Evolutionary conservation across 495 filamentous ascomycete species (phyloP), one percentile per base, ranked within the genome.

Genomic region (Penicillium bovifimosum): DNA sequence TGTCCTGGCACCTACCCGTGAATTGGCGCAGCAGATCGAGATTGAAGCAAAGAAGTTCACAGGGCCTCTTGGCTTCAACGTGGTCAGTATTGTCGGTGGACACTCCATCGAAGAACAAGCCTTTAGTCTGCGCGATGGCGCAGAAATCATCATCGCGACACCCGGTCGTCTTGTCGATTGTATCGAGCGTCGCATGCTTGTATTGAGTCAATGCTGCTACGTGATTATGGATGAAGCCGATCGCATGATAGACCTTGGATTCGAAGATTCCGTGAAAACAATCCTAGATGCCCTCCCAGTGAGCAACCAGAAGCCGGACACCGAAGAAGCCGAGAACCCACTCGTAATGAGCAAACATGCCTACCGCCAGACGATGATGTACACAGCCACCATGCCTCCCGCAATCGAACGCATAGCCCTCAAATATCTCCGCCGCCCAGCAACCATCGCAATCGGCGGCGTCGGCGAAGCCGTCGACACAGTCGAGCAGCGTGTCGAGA

Each of bases 291-390:
- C 95, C n/a, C 81, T 99, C 2, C 93, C 93, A 3, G 91, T 96
- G 31, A 73, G 82, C 18, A 97, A 97, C 72, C 88, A 96, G 71
- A 98, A 98, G 71, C 93, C 93, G 0, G 93, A 98, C 62, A 88
- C 84, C 0, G 93, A 97, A 32, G 92, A 91, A 56, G 93, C 95
- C 27, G 93, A 98, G 68, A 80, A 97, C 66, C 78, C 91, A 0
- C 71, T 79, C 41, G 81, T 85, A 5, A 97, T 97, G 95, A 86
- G 80, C 51, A 83, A 83, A 36, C 88, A 90, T 51, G 81, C 88
- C 13, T 99, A 97, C 71, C 75, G 93, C 47, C 95, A 99, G 69
- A 99, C 93, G 2, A 99, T 99, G 93, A 99, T 99, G 93, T 99
- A 97, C 80, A 99, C 95, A 50, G 93, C 93, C 9, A 99, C 93